Conservation (phyloP, 345 rosid species). For the Camelina hispida region DNA sequence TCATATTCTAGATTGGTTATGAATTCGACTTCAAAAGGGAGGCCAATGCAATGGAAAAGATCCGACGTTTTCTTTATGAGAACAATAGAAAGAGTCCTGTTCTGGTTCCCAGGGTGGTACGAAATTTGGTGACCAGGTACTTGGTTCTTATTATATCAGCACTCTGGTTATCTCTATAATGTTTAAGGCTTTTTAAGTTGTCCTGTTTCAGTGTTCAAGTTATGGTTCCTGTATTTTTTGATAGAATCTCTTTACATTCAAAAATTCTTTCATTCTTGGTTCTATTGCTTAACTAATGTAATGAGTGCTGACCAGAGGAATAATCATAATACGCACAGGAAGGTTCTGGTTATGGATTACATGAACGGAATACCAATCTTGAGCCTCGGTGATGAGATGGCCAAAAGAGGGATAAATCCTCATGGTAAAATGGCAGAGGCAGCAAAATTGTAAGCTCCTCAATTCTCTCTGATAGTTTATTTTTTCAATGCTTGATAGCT, state of each 20-base stretch:
- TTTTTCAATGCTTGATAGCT: constrained; percentile 6
- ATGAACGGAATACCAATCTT: constrained; percentile 89
- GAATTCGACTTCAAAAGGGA: constrained; percentile 93
- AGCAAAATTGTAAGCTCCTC: constrained; percentile 85
- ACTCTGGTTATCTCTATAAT: not conserved
- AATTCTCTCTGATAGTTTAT: constrained; percentile 40
- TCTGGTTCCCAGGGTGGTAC: constrained; percentile 66
- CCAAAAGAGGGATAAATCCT: constrained; percentile 90
- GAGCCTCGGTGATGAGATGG: constrained; percentile 89
- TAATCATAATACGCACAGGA: constrained; percentile 51
- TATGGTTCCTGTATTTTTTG: not conserved
- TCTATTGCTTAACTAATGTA: not conserved
- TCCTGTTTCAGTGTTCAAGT: constrained; percentile 8
- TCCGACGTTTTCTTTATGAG: constrained; percentile 68
- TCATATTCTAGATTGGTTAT: constrained; percentile 73
- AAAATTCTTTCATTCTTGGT: not conserved
- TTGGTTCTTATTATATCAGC: not conserved
- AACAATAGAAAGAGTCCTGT: constrained; percentile 87
- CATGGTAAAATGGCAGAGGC: constrained; percentile 74
- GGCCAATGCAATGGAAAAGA: constrained; percentile 87
- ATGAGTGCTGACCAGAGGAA: constrained; percentile 21
- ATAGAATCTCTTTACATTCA: not conserved
- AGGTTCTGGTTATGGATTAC: constrained; percentile 77
- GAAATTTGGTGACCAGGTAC: constrained; percentile 76
- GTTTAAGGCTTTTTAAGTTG: not conserved